Evolutionary conservation across 2,329 filamentous ascomycete genomes (phyloP), one percentile per base, ranked within the genome.

Genomic region (Neofusicoccum ribis): DNA sequence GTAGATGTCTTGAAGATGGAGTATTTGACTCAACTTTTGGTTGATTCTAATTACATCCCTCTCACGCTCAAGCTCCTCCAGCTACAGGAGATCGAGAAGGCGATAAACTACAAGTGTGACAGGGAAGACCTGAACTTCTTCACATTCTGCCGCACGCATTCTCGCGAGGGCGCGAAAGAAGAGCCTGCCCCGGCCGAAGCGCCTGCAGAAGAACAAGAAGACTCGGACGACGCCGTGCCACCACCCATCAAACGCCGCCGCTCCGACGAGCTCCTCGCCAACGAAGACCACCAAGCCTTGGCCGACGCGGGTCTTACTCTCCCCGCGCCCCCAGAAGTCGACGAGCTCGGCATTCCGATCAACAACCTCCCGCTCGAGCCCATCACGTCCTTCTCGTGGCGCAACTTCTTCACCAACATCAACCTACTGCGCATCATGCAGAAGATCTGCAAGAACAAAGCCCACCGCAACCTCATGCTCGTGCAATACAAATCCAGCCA

Each of bases 391-490:
- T 98, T 93, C 80, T 96, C 92, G 12, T 92, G 92, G 78, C 49
- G 95, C 71, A 96, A 96, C 77, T 96, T 98, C 82, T 97, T 96
- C 82, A 91, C 92, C 1, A 87, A 91, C 50, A 97, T 97, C 82
- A 98, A 97, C 79, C 94, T 96, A 78, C 84, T 99, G 20, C 92
- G 96, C 69, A 89, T 97, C 66, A 91, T 99, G 86, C 95, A 99
- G 74, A 99, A 99, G 80, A 91, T 98, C 66, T 97, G 93, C 80
- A 96, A 96, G 72, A 87, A 91, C 79, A 98, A 98, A 80, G 92
- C 94, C 1, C 95, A 99, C 79, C 90, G 95, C 64, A 96, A 96
- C 77, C 84, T 99, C 14, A 85, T 98, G 58, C 88, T 99, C 60
- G 93, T 99, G 41, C 91, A 94, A 73, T 98, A 97, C 84, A 98